Evolutionary conservation across 108 stramenopile species (phyloP), one percentile per base, ranked within the genome.

Genomic region (Pseudonitzschia multiseries): DNA sequence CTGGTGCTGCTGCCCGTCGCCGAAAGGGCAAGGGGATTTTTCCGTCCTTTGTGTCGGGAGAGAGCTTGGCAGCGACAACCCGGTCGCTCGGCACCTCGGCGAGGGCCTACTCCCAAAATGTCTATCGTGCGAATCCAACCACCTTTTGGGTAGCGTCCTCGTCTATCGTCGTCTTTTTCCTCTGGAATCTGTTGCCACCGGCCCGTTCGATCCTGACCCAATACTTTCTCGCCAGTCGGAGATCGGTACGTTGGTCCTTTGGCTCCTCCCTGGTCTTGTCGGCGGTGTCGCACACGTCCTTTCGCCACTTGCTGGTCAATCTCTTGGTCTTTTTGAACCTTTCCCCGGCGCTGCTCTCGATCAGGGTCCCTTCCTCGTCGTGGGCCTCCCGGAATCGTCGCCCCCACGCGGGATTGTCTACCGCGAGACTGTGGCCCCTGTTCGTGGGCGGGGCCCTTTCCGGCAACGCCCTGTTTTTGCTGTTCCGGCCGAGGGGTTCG

Each of bases 271-370:
- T 86, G 61, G 18, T 91, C 4, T 59, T 87, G 31, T 80, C 84
- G 32, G 79, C 88, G 32, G 50, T 93, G 27, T 90, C 89, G 0
- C 92, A 93, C 67, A 70, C 71, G 28, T 81, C 81, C 31, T 69
- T 89, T 18, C 73, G 57, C 10, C 89, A 91, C 69, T 71, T 93
- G 27, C 41, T 79, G 21, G 67, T 86, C 27, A 93, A 93, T 63
- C 13, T 90, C 51, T 75, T 83, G 40, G 77, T 85, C 0, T 84
- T 82, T 29, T 61, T 84, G 51, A 68, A 78, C 3, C 79, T 93
- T 32, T 89, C 87, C 14, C 83, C 86, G 9, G 48, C 50, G 20
- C 69, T 78, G 8, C 17, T 28, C 18, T 24, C 36, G 51, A 48
- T 68, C 15, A 32, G 12, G 57, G 57, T 59, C 15, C 29, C 57